Conservation (phyloP, 306 rosid genomes). For the Herpetospermum pedunculosum region DNA sequence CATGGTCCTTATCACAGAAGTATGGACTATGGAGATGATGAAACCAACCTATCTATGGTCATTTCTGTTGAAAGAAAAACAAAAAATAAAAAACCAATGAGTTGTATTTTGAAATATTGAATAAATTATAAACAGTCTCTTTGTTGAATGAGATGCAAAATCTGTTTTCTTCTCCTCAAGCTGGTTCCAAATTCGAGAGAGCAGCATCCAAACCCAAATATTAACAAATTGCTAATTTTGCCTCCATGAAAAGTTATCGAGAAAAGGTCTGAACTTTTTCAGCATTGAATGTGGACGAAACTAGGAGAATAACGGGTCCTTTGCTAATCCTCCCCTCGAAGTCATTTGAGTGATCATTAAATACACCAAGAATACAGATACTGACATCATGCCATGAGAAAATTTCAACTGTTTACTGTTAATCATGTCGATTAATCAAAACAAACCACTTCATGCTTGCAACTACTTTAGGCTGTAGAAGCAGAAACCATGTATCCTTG, state of each 20-base stretch:
- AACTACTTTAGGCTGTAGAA: slow-evolving; percentile 12
- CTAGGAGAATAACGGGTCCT: not conserved
- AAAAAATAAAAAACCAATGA: not conserved
- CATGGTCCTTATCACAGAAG: not conserved
- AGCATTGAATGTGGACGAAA: not conserved
- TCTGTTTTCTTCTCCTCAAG: not conserved
- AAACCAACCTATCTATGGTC: not conserved
- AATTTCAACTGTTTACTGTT: not conserved
- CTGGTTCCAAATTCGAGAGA: not conserved
- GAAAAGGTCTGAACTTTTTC: not conserved
- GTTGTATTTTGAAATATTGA: not conserved
- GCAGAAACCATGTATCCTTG: slow-evolving; percentile 29
- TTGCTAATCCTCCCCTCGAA: not conserved
- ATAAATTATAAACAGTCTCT: not conserved
- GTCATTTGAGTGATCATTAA: not conserved
- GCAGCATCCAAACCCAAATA: not conserved
- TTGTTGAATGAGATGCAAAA: not conserved
- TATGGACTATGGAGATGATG: not conserved
- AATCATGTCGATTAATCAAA: not conserved
- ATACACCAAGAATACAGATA: not conserved
- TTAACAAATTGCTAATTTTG: not conserved
- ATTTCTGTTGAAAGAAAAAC: not conserved
- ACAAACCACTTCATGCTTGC: not conserved
- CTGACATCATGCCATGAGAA: not conserved
- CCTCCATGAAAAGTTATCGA: not conserved